Evolutionary conservation across 2,329 filamentous ascomycete genomes (phyloP).

Genomic region (Cladosporium sp.): DNA sequence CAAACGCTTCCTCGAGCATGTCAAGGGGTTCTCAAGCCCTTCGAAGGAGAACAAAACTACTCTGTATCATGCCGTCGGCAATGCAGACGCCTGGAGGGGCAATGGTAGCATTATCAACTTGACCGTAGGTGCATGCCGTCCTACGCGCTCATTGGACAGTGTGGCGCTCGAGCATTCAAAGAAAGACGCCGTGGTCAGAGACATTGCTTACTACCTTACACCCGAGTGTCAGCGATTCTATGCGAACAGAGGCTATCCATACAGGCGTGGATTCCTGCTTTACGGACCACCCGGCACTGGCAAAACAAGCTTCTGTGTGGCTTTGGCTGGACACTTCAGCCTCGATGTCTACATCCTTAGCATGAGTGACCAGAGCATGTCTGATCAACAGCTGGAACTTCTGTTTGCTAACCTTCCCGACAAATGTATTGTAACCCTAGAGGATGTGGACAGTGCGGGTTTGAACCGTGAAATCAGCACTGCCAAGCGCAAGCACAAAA

Average conservation of each 20-base stretch:
- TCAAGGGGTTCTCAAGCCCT: background rate
- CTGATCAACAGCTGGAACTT: constrained; percentile 60
- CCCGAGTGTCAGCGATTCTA: constrained; percentile 72
- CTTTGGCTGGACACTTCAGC: constrained; percentile 47
- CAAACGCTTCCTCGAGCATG: background rate
- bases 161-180: constrained; percentile 69
- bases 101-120: background rate
- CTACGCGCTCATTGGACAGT: constrained; percentile 68
- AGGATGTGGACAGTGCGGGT: constrained; percentile 46
- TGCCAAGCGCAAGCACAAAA: constrained; percentile 80
- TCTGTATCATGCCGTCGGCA: background rate
- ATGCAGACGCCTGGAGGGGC: no score
- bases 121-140: constrained; percentile 43
- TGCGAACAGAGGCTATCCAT: constrained; percentile 76
- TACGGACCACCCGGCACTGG: constrained; percentile 60
- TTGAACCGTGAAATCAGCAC: constrained; percentile 39
- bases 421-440: constrained; percentile 46
- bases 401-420: constrained; percentile 44
- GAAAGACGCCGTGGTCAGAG: constrained; percentile 66
- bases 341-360: constrained; percentile 41
- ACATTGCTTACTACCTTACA: constrained; percentile 75
- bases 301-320: constrained; percentile 33
- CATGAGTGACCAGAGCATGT: constrained; percentile 75
- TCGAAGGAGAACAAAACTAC: background rate
- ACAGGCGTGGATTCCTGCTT: constrained; percentile 77